Percentiles rank a stretch among this genome's conserved stretches.
Evolutionary conservation across 257 asterid genomes (phyloP).

Genomic region (Cruciata laevipes): DNA sequence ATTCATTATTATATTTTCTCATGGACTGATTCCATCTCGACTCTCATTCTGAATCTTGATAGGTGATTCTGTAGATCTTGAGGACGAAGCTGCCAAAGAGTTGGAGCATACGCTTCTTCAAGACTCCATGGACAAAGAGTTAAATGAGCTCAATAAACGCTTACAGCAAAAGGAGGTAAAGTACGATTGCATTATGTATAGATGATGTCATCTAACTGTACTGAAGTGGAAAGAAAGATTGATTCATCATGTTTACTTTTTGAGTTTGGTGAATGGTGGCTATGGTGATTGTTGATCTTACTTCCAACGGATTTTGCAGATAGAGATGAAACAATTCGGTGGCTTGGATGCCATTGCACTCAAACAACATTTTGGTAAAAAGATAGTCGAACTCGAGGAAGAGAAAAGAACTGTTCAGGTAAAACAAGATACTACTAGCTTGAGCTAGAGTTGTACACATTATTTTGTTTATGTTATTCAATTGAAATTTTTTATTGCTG

Average conservation of each 20-base stretch:
- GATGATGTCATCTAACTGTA: neutral
- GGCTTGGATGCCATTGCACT: slow-evolving; percentile 81
- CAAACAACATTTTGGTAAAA: slow-evolving; percentile 95
- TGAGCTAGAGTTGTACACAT: slow-evolving; percentile 8
- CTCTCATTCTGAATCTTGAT: slow-evolving; percentile 20
- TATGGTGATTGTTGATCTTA: neutral
- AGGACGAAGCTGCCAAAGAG: slow-evolving; percentile 86
- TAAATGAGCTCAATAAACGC: slow-evolving; percentile 70
- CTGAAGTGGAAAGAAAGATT: neutral
- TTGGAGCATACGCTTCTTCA: slow-evolving; percentile 94
- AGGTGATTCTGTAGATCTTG: slow-evolving; percentile 84
- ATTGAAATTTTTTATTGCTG: slow-evolving; percentile 14
- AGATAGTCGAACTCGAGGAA: slow-evolving; percentile 89
- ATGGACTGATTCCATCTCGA: slow-evolving; percentile 11
- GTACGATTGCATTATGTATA: neutral
- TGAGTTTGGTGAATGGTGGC: neutral
- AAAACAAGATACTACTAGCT: slow-evolving; percentile 2
- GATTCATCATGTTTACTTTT: neutral
- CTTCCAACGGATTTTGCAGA: slow-evolving; percentile 41
- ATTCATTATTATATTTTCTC: neutral
- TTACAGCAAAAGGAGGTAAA: slow-evolving; percentile 90
- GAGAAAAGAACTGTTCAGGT: slow-evolving; percentile 94
- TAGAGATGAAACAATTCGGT: slow-evolving; percentile 87
- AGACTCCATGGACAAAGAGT: slow-evolving; percentile 88
- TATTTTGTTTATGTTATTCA: slow-evolving; percentile 4